Percentiles rank a stretch among this genome's conserved stretches.
Conservation (phyloP, 768 basidiomycete genomes). For the Lactarius akahatsu region DNA sequence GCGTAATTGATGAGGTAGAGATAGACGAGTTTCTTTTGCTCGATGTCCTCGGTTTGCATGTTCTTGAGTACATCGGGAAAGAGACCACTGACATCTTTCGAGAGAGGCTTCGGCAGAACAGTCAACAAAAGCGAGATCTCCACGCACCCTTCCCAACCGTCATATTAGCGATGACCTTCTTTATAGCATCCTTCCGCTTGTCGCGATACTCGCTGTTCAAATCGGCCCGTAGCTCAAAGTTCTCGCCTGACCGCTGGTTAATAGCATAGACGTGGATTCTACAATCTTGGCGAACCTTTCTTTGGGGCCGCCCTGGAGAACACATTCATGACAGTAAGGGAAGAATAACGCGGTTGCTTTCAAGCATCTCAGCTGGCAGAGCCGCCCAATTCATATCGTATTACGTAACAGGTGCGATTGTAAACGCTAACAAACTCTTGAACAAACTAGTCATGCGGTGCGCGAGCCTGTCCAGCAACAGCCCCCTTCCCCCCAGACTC, state of each 20-base stretch:
- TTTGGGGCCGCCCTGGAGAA: constrained; percentile 32
- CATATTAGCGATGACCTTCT: constrained; percentile 96
- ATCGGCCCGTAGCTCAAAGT: constrained; percentile 95
- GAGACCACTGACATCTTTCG: constrained; percentile 83
- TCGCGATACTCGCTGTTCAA: constrained; percentile 96
- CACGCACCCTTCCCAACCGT: constrained; percentile 92
- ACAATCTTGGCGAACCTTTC: constrained; percentile 27
- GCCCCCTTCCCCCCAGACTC: constrained; percentile 53
- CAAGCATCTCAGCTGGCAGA: too few species aligned
- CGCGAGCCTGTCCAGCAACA: constrained; percentile 41
- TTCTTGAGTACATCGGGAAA: constrained; percentile 99
- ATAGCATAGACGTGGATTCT: neutral
- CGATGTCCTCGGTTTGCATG: constrained; percentile 99
- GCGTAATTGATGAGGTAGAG: constrained; percentile 99
- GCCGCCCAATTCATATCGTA: neutral
- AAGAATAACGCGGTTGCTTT: neutral
- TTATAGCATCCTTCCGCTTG: constrained; percentile 97
- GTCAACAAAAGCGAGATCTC: neutral
- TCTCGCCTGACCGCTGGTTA: constrained; percentile 63
- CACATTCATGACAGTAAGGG: constrained; percentile 23
- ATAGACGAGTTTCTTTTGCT: constrained; percentile 99
- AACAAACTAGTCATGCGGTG: constrained; percentile 41
- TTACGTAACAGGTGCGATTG: neutral
- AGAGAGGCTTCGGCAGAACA: neutral
- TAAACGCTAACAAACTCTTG: too few species aligned